phyloP scores from a whole-genome alignment of 345 rosid species.

The Corymbia maculata region DNA sequence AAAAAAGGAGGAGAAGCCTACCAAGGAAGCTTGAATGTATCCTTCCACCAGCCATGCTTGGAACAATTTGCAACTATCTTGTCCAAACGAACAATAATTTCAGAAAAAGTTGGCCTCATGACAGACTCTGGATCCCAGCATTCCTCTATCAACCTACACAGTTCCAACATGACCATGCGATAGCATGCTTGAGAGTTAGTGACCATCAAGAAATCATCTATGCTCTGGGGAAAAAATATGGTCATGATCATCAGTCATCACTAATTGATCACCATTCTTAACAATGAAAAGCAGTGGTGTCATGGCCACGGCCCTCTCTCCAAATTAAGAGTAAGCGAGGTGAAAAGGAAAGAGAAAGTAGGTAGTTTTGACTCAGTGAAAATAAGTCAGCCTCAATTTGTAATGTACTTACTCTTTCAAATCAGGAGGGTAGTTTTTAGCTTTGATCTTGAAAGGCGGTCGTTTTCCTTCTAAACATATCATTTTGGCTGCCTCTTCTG shows the following conservation, averaged over 20 bases:
- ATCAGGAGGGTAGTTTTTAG: slow-evolving; percentile 67
- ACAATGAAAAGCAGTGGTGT: background rate
- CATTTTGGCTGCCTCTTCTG: slow-evolving; percentile 52
- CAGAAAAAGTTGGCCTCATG: slow-evolving; percentile 65
- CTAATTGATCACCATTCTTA: background rate
- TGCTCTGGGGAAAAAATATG: background rate
- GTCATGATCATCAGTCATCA: background rate
- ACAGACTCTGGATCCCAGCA: slow-evolving; percentile 67
- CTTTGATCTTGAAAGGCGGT: slow-evolving; percentile 59
- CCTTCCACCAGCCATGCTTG: slow-evolving; percentile 95
- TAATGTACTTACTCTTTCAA: slow-evolving; percentile 64
- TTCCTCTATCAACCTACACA: slow-evolving; percentile 71
- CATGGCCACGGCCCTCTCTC: background rate
- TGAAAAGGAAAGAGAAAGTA: background rate
- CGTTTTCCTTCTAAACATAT: slow-evolving; percentile 65
- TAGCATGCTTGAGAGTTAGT: background rate
- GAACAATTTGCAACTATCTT: slow-evolving; percentile 60
- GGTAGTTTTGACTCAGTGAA: background rate
- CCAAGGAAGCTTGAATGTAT: slow-evolving; percentile 94
- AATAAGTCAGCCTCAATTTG: background rate
- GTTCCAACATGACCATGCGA: background rate
- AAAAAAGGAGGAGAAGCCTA: slow-evolving; percentile 22
- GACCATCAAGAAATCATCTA: background rate
- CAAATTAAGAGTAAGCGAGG: background rate
- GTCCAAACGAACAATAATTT: slow-evolving; percentile 75